Evolutionary conservation across 2,329 filamentous ascomycete species (phyloP), one percentile per base, ranked within the genome.

Genomic region (Fragosphaeria purpurea): DNA sequence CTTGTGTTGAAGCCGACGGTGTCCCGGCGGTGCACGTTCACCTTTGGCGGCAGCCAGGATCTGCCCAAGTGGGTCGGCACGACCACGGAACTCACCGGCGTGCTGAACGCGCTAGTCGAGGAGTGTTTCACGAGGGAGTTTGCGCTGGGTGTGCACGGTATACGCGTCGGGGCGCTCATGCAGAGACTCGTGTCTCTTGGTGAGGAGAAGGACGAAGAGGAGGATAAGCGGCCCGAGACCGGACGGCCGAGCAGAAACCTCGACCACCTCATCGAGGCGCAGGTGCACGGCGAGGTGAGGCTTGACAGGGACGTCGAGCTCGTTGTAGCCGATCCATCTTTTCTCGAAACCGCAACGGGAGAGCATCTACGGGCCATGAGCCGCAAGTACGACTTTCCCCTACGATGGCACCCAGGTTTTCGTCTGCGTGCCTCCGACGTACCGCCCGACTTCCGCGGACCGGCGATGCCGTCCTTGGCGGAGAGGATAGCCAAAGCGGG

Each of bases 251-350:
- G 53, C 33, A 53, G 47, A 30, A 59, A 58, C 37, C 49, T 59
- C 7, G 54, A 58, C 39, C 56, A 56, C 30, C 38, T 57, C 11
- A 52, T 59, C 31, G 57, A 59, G 46, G 56, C 53, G 32, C 57
- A 58, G 35, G 45, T 59, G 10, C 56, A 59, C 13, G 56, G 56
- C 9, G 48, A 54, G 7, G 48, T 59, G 12, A 32, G 46, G 30
- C 53, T 59, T 6, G 50, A 40, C 22, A 48, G 53, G 10, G 56
- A 59, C 40, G 54, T 58, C 11, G 56, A 55, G n/a, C 50, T 48
- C 5, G 44, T 59, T 5, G 54, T 59, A 11, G 51, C 48, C 6
- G 56, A 59, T 35, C 48, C 52, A 3, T 57, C 56, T 7, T 59
- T 58, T 33, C 31, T n/a, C 10, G 39, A 37, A 4, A 53, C 45